Percentiles rank a stretch among this genome's conserved stretches.
Evolutionary conservation across 2,329 filamentous ascomycete genomes (phyloP).

Genomic region (Coleophoma eucalyptorum): DNA sequence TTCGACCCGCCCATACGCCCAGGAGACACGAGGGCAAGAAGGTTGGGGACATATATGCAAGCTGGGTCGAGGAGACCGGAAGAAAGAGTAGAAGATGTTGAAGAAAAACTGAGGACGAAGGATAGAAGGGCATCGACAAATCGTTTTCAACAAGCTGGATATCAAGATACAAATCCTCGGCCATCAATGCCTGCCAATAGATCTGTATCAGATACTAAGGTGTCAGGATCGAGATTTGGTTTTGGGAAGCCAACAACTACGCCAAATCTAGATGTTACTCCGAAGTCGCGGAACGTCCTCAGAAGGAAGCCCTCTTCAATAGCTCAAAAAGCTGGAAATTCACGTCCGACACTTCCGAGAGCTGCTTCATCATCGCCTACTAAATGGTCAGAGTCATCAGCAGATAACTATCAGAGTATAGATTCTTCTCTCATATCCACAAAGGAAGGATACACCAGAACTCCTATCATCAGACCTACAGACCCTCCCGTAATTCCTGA

Average conservation of each 20-base stretch:
- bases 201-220: conserved; percentile 11
- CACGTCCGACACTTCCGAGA: conserved; percentile 17
- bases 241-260: conserved; percentile 15
- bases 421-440: conserved; percentile 17
- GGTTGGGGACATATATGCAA: conserved; percentile 18
- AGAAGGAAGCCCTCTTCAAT: conserved; percentile 47
- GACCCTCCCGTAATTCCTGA: conserved; percentile 47
- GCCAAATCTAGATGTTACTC: conserved; percentile 14
- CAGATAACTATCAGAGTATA: conserved; percentile 15
- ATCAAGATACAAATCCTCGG: conserved; percentile 17
- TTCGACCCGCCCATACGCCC: conserved; percentile 37
- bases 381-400: conserved; percentile 8
- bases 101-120: conserved; percentile 25
- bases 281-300: conserved; percentile 38
- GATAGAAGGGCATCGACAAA: conserved; percentile 11
- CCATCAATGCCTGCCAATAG: conserved; percentile 14
- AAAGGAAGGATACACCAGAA: conserved; percentile 34
- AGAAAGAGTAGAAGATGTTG: conserved; percentile 37
- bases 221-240: conserved; percentile 17
- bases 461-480: conserved; percentile 10
- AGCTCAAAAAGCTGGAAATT: conserved; percentile 29
- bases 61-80: conserved; percentile 10
- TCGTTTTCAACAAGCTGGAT: conserved; percentile 12
- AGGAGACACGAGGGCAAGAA: conserved; percentile 30
- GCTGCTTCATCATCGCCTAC: conserved; percentile 14